phyloP scores from a whole-genome alignment of 768 basidiomycete genomes.

The Rhizopogon vinicolor region DNA sequence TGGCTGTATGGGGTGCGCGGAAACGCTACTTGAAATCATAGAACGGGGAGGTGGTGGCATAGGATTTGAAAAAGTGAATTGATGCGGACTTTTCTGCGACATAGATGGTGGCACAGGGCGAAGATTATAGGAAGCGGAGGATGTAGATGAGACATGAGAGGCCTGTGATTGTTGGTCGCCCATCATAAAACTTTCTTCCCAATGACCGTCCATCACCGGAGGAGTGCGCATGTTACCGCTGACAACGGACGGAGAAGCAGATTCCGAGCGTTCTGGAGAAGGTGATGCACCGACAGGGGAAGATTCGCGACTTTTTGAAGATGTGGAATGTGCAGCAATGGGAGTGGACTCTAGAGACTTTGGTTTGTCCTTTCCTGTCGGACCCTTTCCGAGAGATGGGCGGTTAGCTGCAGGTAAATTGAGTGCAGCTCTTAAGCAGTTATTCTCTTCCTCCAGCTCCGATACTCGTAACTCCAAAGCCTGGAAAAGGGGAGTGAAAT shows the following conservation, averaged over 20 bases:
- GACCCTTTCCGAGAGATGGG: constrained; percentile 73
- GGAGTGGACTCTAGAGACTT: constrained; percentile 38
- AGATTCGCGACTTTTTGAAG: constrained; percentile 56
- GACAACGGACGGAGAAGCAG: constrained; percentile 29
- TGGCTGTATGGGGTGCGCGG: constrained; percentile 30
- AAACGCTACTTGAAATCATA: constrained; percentile 37
- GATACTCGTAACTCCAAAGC: constrained; percentile 76
- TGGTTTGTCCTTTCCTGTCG: constrained; percentile 83
- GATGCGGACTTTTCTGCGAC: constrained; percentile 41
- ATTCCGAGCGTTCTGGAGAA: constrained; percentile 35
- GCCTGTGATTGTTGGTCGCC: constrained; percentile 35
- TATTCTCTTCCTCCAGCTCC: constrained; percentile 84
- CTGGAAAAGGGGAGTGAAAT: constrained; percentile 37
- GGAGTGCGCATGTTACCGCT: constrained; percentile 30
- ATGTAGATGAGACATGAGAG: constrained; percentile 32
- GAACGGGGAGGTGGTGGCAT: constrained; percentile 38
- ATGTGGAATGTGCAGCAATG: constrained; percentile 28
- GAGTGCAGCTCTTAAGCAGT: constrained; percentile 63
- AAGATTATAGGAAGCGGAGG: constrained; percentile 43
- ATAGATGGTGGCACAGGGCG: constrained; percentile 38
- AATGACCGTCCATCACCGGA: constrained; percentile 46
- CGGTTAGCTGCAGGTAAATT: constrained; percentile 72
- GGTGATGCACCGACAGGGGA: constrained; percentile 57
- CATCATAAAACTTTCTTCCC: constrained; percentile 56
- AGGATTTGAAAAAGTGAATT: constrained; percentile 37